A percentile compares a stretch with the other conserved stretches of the same genome.
Evolutionary conservation across 306 rosid species (phyloP).

Genomic region (Acacia confusa): DNA sequence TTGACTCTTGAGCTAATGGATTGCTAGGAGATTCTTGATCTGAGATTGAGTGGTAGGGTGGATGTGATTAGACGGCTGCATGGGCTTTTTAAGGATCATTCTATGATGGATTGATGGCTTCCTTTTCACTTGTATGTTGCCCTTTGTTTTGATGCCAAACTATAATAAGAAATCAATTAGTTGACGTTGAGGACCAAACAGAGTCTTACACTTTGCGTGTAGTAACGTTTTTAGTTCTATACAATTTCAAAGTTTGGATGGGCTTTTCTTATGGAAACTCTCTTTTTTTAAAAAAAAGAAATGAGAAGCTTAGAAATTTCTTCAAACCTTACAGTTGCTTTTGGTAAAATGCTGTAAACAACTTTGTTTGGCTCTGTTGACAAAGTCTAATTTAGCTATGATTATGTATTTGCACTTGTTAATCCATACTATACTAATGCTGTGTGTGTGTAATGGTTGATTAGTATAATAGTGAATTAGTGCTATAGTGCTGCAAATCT

Average conservation of each 20-base stretch:
- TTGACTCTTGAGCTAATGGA: neutral
- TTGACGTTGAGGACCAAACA: neutral
- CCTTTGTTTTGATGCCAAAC: neutral
- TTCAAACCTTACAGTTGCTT: neutral
- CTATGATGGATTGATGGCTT: neutral
- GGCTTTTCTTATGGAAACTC: neutral
- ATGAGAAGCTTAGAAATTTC: neutral
- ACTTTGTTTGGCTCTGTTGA: neutral
- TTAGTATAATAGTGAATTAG: neutral
- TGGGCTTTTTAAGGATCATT: neutral
- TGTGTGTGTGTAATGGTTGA: neutral
- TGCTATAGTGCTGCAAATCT: constrained; percentile 2
- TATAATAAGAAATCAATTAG: neutral
- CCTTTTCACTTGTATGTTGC: neutral
- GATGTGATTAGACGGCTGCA: neutral
- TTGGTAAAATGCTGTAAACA: neutral
- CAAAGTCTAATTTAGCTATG: neutral
- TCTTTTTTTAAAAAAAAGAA: neutral
- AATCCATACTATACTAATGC: neutral
- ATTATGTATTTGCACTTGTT: neutral
- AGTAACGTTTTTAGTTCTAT: neutral
- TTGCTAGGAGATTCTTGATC: constrained; percentile 6
- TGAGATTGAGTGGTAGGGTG: neutral
- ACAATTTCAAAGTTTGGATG: neutral
- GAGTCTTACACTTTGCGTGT: neutral